These are phyloP conservation scores for Arabidopsis hybrid DNA, from an alignment of 441 rosid genomes.

Conservation along the genomic window DNA sequence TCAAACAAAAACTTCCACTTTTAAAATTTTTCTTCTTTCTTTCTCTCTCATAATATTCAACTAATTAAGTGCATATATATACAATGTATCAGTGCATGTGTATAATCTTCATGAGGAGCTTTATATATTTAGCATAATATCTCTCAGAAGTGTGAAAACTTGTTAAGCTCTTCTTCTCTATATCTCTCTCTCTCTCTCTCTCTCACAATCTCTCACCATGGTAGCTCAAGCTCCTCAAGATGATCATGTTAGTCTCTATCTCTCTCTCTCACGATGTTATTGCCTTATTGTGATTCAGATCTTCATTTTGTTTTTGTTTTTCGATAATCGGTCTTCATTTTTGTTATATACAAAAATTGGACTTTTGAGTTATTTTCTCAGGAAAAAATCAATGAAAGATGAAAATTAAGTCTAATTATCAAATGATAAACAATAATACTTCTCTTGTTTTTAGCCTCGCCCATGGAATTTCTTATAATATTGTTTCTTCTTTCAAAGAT, in stretches of 20 bases:
- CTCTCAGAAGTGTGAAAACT: slow-evolving; percentile 29
- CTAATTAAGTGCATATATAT: slow-evolving; percentile 21
- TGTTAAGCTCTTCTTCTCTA: slow-evolving; percentile 21
- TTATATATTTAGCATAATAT: slow-evolving; percentile 31
- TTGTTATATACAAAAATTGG: slow-evolving; percentile 2
- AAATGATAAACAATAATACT: slow-evolving; percentile 1
- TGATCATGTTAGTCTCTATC: slow-evolving; percentile 35
- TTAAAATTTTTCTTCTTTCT: slow-evolving; percentile 11
- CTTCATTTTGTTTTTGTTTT: slow-evolving; percentile 1
- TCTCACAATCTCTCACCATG: slow-evolving; percentile 30
- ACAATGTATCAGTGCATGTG: slow-evolving; percentile 8
- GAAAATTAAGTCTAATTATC: background rate
- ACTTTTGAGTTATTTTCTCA: background rate
- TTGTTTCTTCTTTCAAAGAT: background rate
- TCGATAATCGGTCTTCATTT: background rate
- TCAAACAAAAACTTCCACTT: slow-evolving; percentile 45
- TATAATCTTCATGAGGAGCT: slow-evolving; percentile 22
- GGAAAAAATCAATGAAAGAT: background rate
- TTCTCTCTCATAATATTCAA: slow-evolving; percentile 34
- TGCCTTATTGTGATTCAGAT: slow-evolving; percentile 17
- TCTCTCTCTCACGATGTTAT: background rate
- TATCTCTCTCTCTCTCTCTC: slow-evolving; percentile 9
- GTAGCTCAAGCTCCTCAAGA: slow-evolving; percentile 41
- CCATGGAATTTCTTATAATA: background rate
- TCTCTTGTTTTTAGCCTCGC: background rate